phyloP scores from a whole-genome alignment of 106 monocot species.

The Triglochin maritima region DNA sequence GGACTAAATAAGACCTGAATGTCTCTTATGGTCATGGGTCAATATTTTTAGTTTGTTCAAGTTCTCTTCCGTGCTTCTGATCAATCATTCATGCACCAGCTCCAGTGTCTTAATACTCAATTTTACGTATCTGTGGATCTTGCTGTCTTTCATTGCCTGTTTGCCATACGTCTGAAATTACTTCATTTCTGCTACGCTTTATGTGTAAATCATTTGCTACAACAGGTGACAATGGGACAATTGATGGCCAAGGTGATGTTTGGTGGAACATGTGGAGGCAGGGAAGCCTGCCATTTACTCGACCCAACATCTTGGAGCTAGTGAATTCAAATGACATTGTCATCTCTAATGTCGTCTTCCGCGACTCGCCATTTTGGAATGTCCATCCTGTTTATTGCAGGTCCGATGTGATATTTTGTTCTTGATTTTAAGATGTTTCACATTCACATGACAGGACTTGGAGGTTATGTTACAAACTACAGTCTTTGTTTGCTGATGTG shows the following conservation, averaged over 20 bases:
- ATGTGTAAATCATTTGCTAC: not conserved
- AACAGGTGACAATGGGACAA: slow-evolving; percentile 75
- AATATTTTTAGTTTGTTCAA: too few species aligned
- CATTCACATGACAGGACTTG: not conserved
- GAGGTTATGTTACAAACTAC: too few species aligned
- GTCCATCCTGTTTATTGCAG: slow-evolving; percentile 97
- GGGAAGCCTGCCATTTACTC: slow-evolving; percentile 50
- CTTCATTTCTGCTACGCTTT: too few species aligned
- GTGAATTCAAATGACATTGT: slow-evolving; percentile 64
- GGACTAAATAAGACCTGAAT: too few species aligned
- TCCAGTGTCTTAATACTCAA: too few species aligned
- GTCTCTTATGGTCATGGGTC: too few species aligned
- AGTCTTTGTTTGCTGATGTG: not conserved
- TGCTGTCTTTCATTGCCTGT: too few species aligned
- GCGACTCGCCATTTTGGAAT: slow-evolving; percentile 90
- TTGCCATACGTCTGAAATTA: too few species aligned
- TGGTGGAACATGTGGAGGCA: slow-evolving; percentile 99
- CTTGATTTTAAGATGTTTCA: not conserved
- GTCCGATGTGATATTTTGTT: slow-evolving; percentile 13
- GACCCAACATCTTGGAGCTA: slow-evolving; percentile 76
- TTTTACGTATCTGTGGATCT: too few species aligned
- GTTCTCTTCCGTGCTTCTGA: too few species aligned
- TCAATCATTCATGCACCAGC: too few species aligned
- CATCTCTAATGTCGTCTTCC: slow-evolving; percentile 66
- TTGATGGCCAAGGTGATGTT: slow-evolving; percentile 88